Percentiles rank a stretch among this genome's conserved stretches.
phyloP scores from a whole-genome alignment of 441 rosid genomes.

The Syzygium malaccense region DNA sequence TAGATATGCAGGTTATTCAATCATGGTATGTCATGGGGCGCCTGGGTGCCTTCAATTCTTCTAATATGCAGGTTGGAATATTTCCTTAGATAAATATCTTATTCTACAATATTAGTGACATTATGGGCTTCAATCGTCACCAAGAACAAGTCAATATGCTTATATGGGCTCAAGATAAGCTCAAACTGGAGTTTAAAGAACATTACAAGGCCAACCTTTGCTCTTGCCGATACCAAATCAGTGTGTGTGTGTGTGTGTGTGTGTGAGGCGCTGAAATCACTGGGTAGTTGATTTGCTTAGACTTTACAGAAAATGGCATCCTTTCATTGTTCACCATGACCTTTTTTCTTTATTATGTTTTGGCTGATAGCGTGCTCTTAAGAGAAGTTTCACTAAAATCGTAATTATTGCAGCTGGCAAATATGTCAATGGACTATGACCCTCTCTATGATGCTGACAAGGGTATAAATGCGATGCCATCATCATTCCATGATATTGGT shows the following conservation, averaged over 20 bases:
- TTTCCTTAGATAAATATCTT: not conserved
- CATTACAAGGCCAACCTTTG: not conserved
- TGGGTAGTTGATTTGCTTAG: not conserved
- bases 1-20: slow-evolving; percentile 59
- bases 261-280: not conserved
- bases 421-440: slow-evolving; percentile 66
- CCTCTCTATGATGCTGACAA: slow-evolving; percentile 78
- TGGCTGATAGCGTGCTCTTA: not conserved
- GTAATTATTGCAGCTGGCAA: slow-evolving; percentile 52
- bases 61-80: slow-evolving; percentile 77
- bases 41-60: slow-evolving; percentile 86
- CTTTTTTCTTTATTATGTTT: not conserved
- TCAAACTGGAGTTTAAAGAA: not conserved
- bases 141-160: not conserved
- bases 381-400: not conserved
- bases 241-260: not conserved
- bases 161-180: not conserved
- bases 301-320: not conserved
- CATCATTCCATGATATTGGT: slow-evolving; percentile 88
- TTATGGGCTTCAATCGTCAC: not conserved
- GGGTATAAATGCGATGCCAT: slow-evolving; percentile 73
- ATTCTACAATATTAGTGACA: not conserved
- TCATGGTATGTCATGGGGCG: slow-evolving; percentile 98
- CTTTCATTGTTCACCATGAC: not conserved
- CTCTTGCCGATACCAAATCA: not conserved